Conservation (phyloP, 228 moss, liverwort and hornwort species). For the Sphagnum fallax region DNA sequence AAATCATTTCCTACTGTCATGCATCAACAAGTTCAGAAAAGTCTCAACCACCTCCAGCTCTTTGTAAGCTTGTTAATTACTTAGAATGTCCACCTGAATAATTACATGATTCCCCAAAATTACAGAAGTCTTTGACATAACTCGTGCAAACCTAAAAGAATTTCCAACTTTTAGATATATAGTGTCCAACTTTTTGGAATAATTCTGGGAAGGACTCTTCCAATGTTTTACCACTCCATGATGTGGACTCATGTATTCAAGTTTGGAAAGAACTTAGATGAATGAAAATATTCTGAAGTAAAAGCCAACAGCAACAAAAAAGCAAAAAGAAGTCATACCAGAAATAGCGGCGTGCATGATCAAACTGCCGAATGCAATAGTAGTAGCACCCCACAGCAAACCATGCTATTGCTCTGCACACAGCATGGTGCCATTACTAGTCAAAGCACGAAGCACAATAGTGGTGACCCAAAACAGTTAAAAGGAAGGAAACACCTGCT, state of each 20-base stretch:
- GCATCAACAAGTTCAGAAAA: background rate
- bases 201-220: too few relatives aligned
- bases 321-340: conserved; percentile 24
- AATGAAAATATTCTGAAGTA: background rate
- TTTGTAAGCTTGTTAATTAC: too few relatives aligned
- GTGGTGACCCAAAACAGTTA: too few relatives aligned
- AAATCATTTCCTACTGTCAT: too few relatives aligned
- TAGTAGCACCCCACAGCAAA: conserved; percentile 99
- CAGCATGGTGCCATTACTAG: conserved; percentile 4
- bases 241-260: background rate
- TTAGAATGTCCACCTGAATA: too few relatives aligned
- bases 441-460: background rate
- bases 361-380: conserved; percentile 92
- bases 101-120: too few relatives aligned
- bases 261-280: background rate
- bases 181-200: too few relatives aligned
- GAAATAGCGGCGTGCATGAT: conserved; percentile 95
- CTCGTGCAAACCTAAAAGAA: too few relatives aligned
- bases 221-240: too few relatives aligned
- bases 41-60: background rate
- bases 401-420: conserved; percentile 86
- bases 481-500: background rate
- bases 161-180: too few relatives aligned
- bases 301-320: background rate
- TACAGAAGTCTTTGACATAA: too few relatives aligned